A percentile compares a stretch with the other conserved stretches of the same genome.
Evolutionary conservation across 2,329 filamentous ascomycete genomes (phyloP).

Genomic region (Neocucurbitaria cava): DNA sequence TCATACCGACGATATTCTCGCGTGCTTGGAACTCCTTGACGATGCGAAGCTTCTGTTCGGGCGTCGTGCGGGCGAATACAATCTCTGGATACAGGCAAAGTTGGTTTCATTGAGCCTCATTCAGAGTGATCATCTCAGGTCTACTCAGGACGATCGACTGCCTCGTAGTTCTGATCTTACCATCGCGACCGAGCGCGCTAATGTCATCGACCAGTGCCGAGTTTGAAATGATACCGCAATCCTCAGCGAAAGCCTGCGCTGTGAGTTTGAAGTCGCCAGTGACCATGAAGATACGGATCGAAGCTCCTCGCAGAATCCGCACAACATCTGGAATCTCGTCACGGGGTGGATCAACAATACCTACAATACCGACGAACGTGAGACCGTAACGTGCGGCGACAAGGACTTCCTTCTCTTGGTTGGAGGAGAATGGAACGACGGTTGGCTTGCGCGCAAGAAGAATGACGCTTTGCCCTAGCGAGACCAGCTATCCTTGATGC

Average conservation of each 20-base stretch:
- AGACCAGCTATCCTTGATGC: constrained; percentile 72
- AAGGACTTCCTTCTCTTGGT: constrained; percentile 65
- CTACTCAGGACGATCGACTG: constrained; percentile 45
- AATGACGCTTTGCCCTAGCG: constrained; percentile 71
- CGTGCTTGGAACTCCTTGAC: constrained; percentile 75
- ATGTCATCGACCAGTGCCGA: constrained; percentile 60
- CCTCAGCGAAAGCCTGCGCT: constrained; percentile 73
- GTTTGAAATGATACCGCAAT: constrained; percentile 73
- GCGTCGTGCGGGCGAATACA: constrained; percentile 75
- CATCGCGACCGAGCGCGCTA: constrained; percentile 55
- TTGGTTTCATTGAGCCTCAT: constrained; percentile 72
- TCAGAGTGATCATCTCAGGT: constrained; percentile 67
- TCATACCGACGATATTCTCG: constrained; percentile 62
- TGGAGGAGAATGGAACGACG: constrained; percentile 50
- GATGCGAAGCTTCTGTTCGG: constrained; percentile 80
- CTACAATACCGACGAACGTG: constrained; percentile 63
- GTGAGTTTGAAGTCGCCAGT: constrained; percentile 81
- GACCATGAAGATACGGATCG: constrained; percentile 81
- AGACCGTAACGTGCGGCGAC: constrained; percentile 59
- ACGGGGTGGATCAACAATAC: constrained; percentile 66
- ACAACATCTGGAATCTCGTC: constrained; percentile 67
- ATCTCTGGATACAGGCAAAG: constrained; percentile 73
- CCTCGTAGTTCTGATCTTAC: constrained; percentile 31
- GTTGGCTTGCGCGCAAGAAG: constrained; percentile 69
- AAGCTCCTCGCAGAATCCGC: constrained; percentile 70